Evolutionary conservation across 257 asterid genomes (phyloP).

Genomic region (Anisodus acutangulus): DNA sequence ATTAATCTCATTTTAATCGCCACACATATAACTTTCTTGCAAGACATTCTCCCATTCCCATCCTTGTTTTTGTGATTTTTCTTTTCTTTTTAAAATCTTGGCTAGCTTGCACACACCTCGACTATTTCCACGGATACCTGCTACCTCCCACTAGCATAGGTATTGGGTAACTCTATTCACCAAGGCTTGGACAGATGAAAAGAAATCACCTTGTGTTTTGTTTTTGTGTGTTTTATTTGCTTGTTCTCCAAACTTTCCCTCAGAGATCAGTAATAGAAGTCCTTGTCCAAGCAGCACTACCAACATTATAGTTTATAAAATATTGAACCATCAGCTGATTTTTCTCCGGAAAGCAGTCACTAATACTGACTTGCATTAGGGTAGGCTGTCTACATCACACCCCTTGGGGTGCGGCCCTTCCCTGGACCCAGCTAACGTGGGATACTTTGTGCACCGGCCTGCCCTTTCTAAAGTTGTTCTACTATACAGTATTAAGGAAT

Average conservation of each 20-base stretch:
- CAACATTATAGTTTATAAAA: neutral
- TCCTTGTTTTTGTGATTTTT: neutral
- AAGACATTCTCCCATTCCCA: neutral
- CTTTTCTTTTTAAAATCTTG: neutral
- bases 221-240: neutral
- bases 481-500: no score
- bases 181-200: neutral
- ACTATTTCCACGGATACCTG: no score
- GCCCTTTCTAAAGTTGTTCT: no score
- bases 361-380: no score
- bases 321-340: neutral
- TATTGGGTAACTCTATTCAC: neutral
- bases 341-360: neutral
- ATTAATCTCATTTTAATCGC: neutral
- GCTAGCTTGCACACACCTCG: neutral
- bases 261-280: neutral
- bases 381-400: no score
- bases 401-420: no score
- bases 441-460: no score
- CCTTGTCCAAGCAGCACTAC: slow-evolving; percentile 3
- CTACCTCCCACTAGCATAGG: neutral
- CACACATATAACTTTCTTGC: neutral
- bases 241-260: neutral
- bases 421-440: no score
- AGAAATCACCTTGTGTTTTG: neutral